phyloP scores from a whole-genome alignment of 345 rosid species.

The Boechera stricta region DNA sequence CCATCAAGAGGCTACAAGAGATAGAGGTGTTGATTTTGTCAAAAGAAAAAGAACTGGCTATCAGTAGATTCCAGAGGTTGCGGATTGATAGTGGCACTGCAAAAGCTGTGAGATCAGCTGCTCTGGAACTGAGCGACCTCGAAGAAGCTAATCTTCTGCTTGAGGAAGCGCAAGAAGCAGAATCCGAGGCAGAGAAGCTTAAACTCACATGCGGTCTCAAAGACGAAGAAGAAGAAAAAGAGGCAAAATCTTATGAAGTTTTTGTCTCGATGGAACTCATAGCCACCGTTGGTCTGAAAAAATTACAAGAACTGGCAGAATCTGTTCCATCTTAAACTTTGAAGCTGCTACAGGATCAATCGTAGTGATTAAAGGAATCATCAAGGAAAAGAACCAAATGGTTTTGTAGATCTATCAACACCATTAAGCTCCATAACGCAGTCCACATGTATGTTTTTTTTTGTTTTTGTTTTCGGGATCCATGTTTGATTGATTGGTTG shows the following conservation, averaged over 20 bases:
- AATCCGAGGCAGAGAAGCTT: slow-evolving; percentile 71
- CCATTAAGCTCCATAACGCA: neutral
- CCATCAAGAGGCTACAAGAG: slow-evolving; percentile 63
- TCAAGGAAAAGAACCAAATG: slow-evolving; percentile 1
- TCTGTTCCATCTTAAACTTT: slow-evolving; percentile 38
- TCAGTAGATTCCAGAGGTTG: slow-evolving; percentile 76
- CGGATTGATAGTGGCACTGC: slow-evolving; percentile 66
- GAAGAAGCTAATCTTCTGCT: slow-evolving; percentile 82
- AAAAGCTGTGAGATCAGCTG: slow-evolving; percentile 78
- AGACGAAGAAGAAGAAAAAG: slow-evolving; percentile 49
- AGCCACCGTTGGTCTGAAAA: slow-evolving; percentile 59
- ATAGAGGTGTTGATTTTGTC: slow-evolving; percentile 61
- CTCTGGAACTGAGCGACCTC: slow-evolving; percentile 67
- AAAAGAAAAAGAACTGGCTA: slow-evolving; percentile 76
- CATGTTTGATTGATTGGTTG: slow-evolving; percentile 29
- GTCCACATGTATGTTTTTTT: slow-evolving; percentile 24
- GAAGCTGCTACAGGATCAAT: slow-evolving; percentile 26
- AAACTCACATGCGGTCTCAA: slow-evolving; percentile 56
- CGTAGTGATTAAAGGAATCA: neutral
- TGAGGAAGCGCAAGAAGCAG: slow-evolving; percentile 79
- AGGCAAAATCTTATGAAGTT: slow-evolving; percentile 53
- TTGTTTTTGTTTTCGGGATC: slow-evolving; percentile 24
- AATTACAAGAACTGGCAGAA: slow-evolving; percentile 67
- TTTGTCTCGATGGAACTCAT: slow-evolving; percentile 85
- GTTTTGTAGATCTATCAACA: slow-evolving; percentile 18